Base-by-base conservation (phyloP, 2,329 filamentous ascomycete genomes). In the Ascochyta rabiei region DNA sequence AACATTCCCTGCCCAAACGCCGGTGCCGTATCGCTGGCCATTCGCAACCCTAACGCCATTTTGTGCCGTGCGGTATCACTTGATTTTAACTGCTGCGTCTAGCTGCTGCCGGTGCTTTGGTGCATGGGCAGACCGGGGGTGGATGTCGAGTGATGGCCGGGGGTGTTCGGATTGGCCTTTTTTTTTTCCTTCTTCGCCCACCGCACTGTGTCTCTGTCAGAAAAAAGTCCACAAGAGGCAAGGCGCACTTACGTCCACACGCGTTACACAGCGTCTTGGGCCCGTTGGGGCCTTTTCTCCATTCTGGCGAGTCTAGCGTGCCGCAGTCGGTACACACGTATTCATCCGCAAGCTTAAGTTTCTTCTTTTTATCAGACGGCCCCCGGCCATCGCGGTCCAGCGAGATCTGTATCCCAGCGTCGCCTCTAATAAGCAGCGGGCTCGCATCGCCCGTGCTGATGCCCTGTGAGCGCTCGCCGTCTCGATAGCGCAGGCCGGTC, bases 241-340 rank as follows among this genome's bases (percentile, higher is more conserved):
- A 12, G 7, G 18, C 1, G 13, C 3, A 80, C 81, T 77, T 66
- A 84, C 84, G 90, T 86, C 93, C 93, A 72, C 93, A 98, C 7
- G 93, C 93, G 77, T 98, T 98, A 76, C 93, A 98, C 12, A 98
- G 79, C 8, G 93, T 97, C 76, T 98, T 97, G 1, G 93, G 93
- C 2, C 93, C 93, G 59, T 86, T 91, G 0, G 93, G 93, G 0
- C 93, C 93, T 75, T 96, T 97, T 59, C 93, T 84, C 93, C 93
- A 98, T 79, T 98, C 93, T 0, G 93, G 93, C 15, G 91, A 96
- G 70, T 97, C 93, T 35, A 96, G 82, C 0, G 91, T 97, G 80
- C 93, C 93, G 76, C 93, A 98, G 74, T 97, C 93, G 1, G 91
- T 93, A 75, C 93, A 98, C 33, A 96, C 91, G 71, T 97, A 97